Conservation (phyloP, 2,329 filamentous ascomycete species). For the Cladosporium phlei region DNA sequence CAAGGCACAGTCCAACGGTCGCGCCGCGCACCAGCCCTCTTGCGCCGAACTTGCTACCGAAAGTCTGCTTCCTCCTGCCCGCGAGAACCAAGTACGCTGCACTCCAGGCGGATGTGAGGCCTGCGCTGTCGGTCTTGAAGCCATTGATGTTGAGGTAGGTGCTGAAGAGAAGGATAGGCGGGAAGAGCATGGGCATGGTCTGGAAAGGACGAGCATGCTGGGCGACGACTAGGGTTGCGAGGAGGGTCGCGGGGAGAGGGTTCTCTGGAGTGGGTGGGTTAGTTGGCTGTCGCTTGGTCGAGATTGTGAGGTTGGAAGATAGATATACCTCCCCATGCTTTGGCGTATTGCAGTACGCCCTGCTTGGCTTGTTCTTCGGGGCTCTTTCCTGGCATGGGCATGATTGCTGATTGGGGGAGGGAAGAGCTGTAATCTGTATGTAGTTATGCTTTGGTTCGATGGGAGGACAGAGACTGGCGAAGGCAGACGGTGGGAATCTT, state of each 20-base stretch:
- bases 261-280: constrained; percentile 47
- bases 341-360: constrained; percentile 41
- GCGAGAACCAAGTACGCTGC: constrained; percentile 60
- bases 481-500: too few relatives aligned
- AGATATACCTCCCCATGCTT: constrained; percentile 50
- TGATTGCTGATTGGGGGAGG: too few relatives aligned
- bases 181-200: constrained; percentile 61
- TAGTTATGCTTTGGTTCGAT: too few relatives aligned
- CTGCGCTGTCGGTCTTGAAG: constrained; percentile 60
- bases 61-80: constrained; percentile 48
- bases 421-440: too few relatives aligned
- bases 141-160: constrained; percentile 61
- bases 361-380: constrained; percentile 35
- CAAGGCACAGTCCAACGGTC: constrained; percentile 47
- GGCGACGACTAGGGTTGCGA: constrained; percentile 62
- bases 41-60: constrained; percentile 46
- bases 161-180: constrained; percentile 60
- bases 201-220: constrained; percentile 65
- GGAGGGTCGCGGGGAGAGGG: constrained; percentile 58
- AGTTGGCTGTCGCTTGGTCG: constrained; percentile 5
- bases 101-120: constrained; percentile 60
- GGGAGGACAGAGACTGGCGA: too few relatives aligned
- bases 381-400: constrained; percentile 39
- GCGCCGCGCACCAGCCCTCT: constrained; percentile 50
- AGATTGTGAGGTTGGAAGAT: constrained; percentile 12